phyloP scores from a whole-genome alignment of 148 eudicot genomes.

The Diospyros lotus region DNA sequence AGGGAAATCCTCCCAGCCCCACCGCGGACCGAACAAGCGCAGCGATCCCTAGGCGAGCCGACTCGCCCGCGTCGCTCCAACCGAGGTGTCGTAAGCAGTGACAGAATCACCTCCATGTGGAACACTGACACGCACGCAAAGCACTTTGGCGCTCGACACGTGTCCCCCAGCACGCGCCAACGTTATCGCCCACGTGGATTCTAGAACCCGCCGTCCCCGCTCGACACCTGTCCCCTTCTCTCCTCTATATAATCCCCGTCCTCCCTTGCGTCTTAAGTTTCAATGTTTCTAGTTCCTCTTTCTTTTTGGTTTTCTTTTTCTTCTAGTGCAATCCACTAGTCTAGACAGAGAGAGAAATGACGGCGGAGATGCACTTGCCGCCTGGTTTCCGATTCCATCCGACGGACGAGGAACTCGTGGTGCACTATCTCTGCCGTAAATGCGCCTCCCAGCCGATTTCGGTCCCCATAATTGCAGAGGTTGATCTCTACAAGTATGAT shows the following conservation, averaged over 20 bases:
- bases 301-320: too few species aligned
- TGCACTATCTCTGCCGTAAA: constrained; percentile 34
- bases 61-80: too few species aligned
- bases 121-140: background rate
- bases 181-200: constrained; percentile 29
- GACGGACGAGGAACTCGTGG: constrained; percentile 47
- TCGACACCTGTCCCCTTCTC: constrained; percentile 12
- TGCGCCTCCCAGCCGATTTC: constrained; percentile 35
- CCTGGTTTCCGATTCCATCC: constrained; percentile 48
- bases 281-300: constrained; percentile 1
- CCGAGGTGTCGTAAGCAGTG: constrained; percentile 28
- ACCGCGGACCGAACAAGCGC: too few species aligned
- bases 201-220: constrained; percentile 15
- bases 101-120: constrained; percentile 20
- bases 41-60: too few species aligned
- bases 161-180: constrained; percentile 14
- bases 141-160: constrained; percentile 13
- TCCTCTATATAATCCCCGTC: constrained; percentile 24
- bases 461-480: constrained; percentile 38
- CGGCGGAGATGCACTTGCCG: constrained; percentile 32
- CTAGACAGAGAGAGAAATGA: constrained; percentile 5
- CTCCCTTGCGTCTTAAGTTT: constrained; percentile 25
- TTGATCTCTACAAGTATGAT: constrained; percentile 42
- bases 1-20: too few species aligned
- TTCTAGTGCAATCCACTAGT: background rate